phyloP scores from a whole-genome alignment of 495 filamentous ascomycete genomes.

The Achaetomiella virescens region DNA sequence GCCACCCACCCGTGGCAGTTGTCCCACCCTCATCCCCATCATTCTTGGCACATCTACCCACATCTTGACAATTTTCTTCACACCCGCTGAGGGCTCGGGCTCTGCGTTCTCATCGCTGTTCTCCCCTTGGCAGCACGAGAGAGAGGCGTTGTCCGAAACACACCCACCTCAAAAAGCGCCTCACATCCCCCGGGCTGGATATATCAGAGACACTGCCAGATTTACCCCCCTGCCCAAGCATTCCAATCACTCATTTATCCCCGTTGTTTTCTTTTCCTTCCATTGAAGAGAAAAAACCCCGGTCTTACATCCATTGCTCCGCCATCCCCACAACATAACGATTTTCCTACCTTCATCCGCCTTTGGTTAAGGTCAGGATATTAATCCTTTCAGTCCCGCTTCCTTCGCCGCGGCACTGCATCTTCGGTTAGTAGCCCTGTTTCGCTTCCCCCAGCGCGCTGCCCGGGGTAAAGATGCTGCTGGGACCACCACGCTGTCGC shows the following conservation, averaged over 20 bases:
- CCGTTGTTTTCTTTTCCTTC: conserved; percentile 1
- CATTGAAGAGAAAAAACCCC: not conserved
- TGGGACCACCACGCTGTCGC: conserved; percentile 6
- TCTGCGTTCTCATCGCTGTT: conserved; percentile 18
- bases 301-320: conserved; percentile 6
- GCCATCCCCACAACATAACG: conserved; percentile 11
- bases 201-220: conserved; percentile 6
- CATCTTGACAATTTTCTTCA: conserved; percentile 31
- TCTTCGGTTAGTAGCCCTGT: conserved; percentile 15
- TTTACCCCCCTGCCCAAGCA: not conserved
- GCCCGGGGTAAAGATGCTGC: conserved; percentile 17
- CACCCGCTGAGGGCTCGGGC: conserved; percentile 18
- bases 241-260: conserved; percentile 7
- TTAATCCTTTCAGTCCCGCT: conserved; percentile 6
- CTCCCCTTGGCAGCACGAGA: not conserved
- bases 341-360: not conserved
- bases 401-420: conserved; percentile 13
- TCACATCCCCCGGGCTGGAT: not conserved
- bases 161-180: conserved; percentile 3
- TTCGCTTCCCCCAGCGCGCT: not conserved
- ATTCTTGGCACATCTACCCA: conserved; percentile 36
- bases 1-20: conserved; percentile 17
- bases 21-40: conserved; percentile 34
- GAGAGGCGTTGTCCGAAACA: conserved; percentile 2
- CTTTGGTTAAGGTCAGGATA: conserved; percentile 9